phyloP scores from a whole-genome alignment of 129 eudicot genomes.

The Escallonia herrerae region DNA sequence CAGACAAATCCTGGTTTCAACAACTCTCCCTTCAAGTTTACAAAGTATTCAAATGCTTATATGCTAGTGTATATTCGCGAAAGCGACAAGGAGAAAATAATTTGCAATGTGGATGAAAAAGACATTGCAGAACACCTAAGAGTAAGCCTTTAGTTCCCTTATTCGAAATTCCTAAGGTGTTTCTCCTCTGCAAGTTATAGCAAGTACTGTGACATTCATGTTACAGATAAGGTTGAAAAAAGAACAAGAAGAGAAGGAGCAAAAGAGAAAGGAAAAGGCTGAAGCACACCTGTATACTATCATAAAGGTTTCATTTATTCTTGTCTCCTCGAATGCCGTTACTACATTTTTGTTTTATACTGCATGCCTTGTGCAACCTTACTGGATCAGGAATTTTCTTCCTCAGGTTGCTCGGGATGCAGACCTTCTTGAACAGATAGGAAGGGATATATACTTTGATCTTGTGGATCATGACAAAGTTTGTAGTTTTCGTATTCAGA shows the following conservation, averaged over 20 bases:
- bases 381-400: neutral
- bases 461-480: conserved; percentile 98
- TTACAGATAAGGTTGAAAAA: conserved; percentile 67
- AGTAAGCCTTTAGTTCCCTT: conserved; percentile 22
- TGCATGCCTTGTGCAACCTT: neutral
- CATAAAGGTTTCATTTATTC: conserved; percentile 43
- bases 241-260: conserved; percentile 88
- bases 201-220: neutral
- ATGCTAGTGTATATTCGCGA: conserved; percentile 91
- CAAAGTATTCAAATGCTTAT: conserved; percentile 84
- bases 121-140: conserved; percentile 84
- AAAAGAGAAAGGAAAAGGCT: conserved; percentile 47
- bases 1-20: conserved; percentile 84
- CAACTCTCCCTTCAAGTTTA: conserved; percentile 81
- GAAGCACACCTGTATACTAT: conserved; percentile 55
- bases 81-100: conserved; percentile 73
- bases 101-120: conserved; percentile 84
- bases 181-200: neutral
- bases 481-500: conserved; percentile 80
- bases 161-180: neutral
- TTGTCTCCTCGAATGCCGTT: neutral
- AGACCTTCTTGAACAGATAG: conserved; percentile 75
- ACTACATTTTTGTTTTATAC: neutral
- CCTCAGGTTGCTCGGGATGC: conserved; percentile 86
- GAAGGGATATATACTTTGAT: conserved; percentile 81